These are phyloP conservation scores for Thermomyces lanuginosus DNA, from an alignment of 2,329 filamentous ascomycete genomes.

Conservation along the genomic window DNA sequence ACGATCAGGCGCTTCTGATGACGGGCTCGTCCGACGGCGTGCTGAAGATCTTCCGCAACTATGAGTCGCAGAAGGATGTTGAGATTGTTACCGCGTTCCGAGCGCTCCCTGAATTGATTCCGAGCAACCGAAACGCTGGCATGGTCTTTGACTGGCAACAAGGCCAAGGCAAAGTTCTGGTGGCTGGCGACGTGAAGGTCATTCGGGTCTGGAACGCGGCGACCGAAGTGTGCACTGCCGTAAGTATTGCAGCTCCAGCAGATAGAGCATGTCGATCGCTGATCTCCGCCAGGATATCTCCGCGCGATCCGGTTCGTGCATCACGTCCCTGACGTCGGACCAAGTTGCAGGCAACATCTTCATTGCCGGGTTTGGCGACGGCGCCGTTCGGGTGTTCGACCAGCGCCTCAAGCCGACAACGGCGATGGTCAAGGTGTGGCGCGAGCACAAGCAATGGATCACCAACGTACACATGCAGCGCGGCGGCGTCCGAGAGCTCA, in stretches of 20 bases:
- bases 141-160: conserved; percentile 99
- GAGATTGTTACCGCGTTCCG: conserved; percentile 84
- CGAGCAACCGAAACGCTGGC: conserved; percentile 83
- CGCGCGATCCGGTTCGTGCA: conserved; percentile 83
- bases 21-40: conserved; percentile 92
- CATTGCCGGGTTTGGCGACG: conserved; percentile 90
- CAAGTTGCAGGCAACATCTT: conserved; percentile 96
- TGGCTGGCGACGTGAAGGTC: conserved; percentile 87
- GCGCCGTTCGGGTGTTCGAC: conserved; percentile 86
- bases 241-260: conserved; percentile 15
- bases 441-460: conserved; percentile 90
- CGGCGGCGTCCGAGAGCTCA: conserved; percentile 76
- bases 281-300: conserved; percentile 53
- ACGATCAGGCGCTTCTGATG: conserved; percentile 87
- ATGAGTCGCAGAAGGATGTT: conserved; percentile 59
- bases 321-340: conserved; percentile 89
- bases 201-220: conserved; percentile 94
- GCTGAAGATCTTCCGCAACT: conserved; percentile 81
- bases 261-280: conserved; percentile 1
- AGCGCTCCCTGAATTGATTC: conserved; percentile 81
- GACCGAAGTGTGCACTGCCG: conserved; percentile 72
- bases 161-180: conserved; percentile 85
- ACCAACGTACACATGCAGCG: conserved; percentile 94
- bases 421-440: conserved; percentile 93
- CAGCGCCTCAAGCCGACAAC: conserved; percentile 68